Evolutionary conservation across 306 rosid genomes (phyloP), one percentile per base, ranked within the genome.

Genomic region (Acacia crassicarpa): DNA sequence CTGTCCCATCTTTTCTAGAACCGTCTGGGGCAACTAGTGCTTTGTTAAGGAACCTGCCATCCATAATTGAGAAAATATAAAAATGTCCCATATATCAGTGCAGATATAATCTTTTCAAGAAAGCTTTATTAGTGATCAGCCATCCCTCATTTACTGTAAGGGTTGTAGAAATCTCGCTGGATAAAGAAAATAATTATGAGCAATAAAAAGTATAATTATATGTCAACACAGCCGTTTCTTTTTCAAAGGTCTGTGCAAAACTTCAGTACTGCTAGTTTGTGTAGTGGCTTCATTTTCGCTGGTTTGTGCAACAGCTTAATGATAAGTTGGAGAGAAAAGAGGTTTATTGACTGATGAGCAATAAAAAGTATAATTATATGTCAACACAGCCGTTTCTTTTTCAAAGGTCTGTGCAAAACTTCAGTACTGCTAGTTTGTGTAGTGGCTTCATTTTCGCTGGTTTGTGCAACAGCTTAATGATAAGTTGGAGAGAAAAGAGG

Each of bases 41-140:
- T 75, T 79, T 82, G 82, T 87, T 72, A 20, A 87, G 90, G 83
- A 82, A 87, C n/a, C 90, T 87, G 45, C 16, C 35, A 76, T 14
- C 30, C 27, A 56, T n/a, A n/a, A 20, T 56, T 56, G 62, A 69
- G 44, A 30, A 25, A 9, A 10, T 13, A 66, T 19, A 17, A 32
- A 32, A 38, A 65, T 16, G 44, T 33, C 38, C 16, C 23, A 65
- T 41, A 6, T 59, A 23, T 59, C 66, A 59, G 33, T 23, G 15
- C 12, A 22, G 33, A 32, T 14, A 63, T 13, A 63, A 63, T 15
- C 69, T 14, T 32, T 12, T 63, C n/a, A 63, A 63, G 9, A 62
- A 62, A 63, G 41, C 4, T 63, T 5, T 14, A 15, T 13, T 30
- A 2, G 32, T 17, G 5, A 46, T 32, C 45, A 78, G 27, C 5